These are phyloP conservation scores for Phytophthora idaei DNA, from an alignment of 352 stramenopile species.

Conservation along the genomic window DNA sequence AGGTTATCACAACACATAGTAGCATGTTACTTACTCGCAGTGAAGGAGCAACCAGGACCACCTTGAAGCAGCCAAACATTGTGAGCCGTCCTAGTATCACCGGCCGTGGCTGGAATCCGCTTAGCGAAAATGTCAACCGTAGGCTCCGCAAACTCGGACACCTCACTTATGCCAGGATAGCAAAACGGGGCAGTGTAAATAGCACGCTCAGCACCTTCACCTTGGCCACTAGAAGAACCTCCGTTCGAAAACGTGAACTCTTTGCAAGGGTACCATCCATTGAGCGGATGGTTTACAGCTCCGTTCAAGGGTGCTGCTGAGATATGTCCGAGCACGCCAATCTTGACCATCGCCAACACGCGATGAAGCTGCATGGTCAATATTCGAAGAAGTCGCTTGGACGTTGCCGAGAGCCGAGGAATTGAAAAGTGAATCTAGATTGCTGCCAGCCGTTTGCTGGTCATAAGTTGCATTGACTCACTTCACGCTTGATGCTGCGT, in stretches of 20 bases:
- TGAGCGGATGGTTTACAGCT: conserved; percentile 4
- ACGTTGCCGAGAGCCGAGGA: too few relatives aligned
- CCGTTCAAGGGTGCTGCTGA: too few relatives aligned
- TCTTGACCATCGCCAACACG: too few relatives aligned
- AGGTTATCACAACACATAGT: neutral
- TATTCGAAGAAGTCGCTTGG: too few relatives aligned
- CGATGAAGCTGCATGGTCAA: too few relatives aligned
- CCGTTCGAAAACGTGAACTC: conserved; percentile 35
- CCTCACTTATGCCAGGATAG: neutral
- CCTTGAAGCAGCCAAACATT: conserved; percentile 57
- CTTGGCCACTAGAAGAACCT: conserved; percentile 1
- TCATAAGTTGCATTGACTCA: too few relatives aligned
- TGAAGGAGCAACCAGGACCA: conserved; percentile 41
- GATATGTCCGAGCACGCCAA: too few relatives aligned
- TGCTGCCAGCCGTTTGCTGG: too few relatives aligned
- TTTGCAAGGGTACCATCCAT: conserved; percentile 41
- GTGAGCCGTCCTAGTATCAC: conserved; percentile 10
- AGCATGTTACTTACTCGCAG: conserved; percentile 34
- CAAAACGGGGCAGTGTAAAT: conserved; percentile 32
- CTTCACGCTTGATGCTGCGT: too few relatives aligned
- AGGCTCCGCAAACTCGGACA: conserved; percentile 1
- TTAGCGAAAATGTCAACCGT: conserved; percentile 51
- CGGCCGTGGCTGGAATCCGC: conserved; percentile 23
- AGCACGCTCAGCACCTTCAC: too few relatives aligned
- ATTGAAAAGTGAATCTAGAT: too few relatives aligned